A percentile compares a stretch with the other conserved stretches of the same genome.
Evolutionary conservation across 2,329 filamentous ascomycete species (phyloP).

Genomic region (Celoporthe dispersa): DNA sequence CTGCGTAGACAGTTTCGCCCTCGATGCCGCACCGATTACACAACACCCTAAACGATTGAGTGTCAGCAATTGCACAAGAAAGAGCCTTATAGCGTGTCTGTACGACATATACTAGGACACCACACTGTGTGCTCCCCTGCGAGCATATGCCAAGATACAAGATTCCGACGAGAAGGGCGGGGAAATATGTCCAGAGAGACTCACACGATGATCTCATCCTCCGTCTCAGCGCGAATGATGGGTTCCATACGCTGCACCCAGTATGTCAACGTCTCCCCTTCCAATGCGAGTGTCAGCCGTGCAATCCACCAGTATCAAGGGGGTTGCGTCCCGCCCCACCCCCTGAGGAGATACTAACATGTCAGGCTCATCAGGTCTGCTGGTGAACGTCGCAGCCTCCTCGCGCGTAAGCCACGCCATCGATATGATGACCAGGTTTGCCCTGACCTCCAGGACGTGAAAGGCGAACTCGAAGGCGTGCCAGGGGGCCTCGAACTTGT

Average conservation of each 20-base stretch:
- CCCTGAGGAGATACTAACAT: constrained; percentile 40
- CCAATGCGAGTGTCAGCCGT: background rate
- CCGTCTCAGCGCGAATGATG: constrained; percentile 53
- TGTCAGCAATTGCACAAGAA: background rate
- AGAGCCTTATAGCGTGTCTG: background rate
- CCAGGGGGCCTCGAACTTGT: constrained; percentile 56
- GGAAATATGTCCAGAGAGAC: background rate
- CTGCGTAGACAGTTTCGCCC: constrained; percentile 69
- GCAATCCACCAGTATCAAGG: no score
- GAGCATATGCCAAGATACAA: background rate
- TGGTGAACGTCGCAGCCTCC: constrained; percentile 51
- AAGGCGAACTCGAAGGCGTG: constrained; percentile 55
- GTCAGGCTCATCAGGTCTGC: constrained; percentile 63
- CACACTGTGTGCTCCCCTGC: background rate
- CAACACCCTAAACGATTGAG: constrained; percentile 49
- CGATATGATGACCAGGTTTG: constrained; percentile 69
- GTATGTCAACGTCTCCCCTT: constrained; percentile 68
- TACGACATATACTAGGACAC: background rate
- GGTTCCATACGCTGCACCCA: constrained; percentile 76
- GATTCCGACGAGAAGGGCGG: background rate
- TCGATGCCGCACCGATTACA: constrained; percentile 74
- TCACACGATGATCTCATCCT: constrained; percentile 64
- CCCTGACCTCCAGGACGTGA: constrained; percentile 59
- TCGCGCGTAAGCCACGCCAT: constrained; percentile 79
- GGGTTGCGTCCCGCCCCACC: background rate